Base-by-base conservation (phyloP, 345 rosid species). In the Pseudoturritis turrita region DNA sequence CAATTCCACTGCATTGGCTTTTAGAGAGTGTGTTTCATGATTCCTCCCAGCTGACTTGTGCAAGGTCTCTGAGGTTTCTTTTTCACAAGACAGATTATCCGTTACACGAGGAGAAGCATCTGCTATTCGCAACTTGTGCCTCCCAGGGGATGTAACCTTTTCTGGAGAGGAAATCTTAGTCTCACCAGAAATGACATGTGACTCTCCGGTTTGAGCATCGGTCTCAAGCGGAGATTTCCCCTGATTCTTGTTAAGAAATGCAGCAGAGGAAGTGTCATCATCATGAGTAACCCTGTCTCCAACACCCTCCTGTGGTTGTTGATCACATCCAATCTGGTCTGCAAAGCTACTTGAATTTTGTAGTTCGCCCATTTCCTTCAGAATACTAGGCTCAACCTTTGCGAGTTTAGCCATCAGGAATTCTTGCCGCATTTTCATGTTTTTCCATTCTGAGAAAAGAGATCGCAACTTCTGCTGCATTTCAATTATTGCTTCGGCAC, bases 391-490 rank as follows among this genome's bases (percentile, higher is more conserved):
- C 23, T 82, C 89, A 33, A 58, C 62, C 81, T 84, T 87, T 53
- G 85, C 83, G 29, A 83, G 86, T 87, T 81, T 95, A 65, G 80
- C 68, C 46, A 72, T 80, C 75, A 91, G 68, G 66, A 73, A 72
- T 41, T 89, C 97, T 78, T 91, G 93, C 82, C 78, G 86, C 51
- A 81, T 74, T 82, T 81, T 95, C 21, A 87, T 77, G 65, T 73
- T 87, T 83, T 82, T 91, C 92, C 82, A 85, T 79, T 95, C 96
- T 7, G 53, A 67, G 59, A 75, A 78, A 21, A 84, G 81, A 35
- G 91, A 81, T 6, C 99, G 96, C 74, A 95, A 78, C 73, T 86
- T 91, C 85, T 91, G 99, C 83, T 88, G 97, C 74, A 88, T 73
- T 66, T 95, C 99, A 65, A 78, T 80, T 22, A 83, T 78, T 57